Base-by-base conservation (phyloP, 345 rosid genomes). In the Chamaenerion angustifolium region DNA sequence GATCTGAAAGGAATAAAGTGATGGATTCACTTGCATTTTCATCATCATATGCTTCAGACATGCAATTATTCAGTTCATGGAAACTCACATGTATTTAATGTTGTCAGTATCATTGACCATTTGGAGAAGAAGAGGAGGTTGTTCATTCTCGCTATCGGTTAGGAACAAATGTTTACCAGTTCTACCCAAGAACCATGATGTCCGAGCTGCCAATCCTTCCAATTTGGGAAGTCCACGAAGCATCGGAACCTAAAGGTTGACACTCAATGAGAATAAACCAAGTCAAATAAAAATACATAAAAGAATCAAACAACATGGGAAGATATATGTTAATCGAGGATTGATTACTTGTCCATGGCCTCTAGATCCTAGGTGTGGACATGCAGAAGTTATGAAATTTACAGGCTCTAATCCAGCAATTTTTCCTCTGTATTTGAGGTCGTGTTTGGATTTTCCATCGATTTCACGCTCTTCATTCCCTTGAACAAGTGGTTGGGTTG, bases 321-420 rank as follows among this genome's bases (percentile, higher is more conserved):
- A 31, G 5, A 23, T 23, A 2, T 5, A 23, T n/a, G n/a, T n/a
- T n/a, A n/a, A n/a, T n/a, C n/a, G n/a, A n/a, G 25, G 25, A 21
- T 21, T 31, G 42, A 45, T 59, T 46, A 85, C 97, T 89, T 89
- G 95, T 59, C 76, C 85, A 70, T 82, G 95, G 68, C 95, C 73
- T 58, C 78, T 70, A 42, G 90, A 82, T 61, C 95, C 97, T 53
- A 89, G 94, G 69, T 89, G 95, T 23, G 97, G 97, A 0, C 79
- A 72, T 19, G 97, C 97, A 64, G 66, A 66, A 18, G 95, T 89
- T 63, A 89, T 79, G 64, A 89, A 89, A 67, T 71, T 79, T 60
- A 77, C 31, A 49, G 97, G 94, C 60, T 81, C 86, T 56, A 89
- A 62, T 61, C 94, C 94, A 41, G 82, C 88, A 56, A 89, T 83